These are phyloP conservation scores for Leptodermis oblonga DNA, from an alignment of 257 asterid species.

Conservation along the genomic window DNA sequence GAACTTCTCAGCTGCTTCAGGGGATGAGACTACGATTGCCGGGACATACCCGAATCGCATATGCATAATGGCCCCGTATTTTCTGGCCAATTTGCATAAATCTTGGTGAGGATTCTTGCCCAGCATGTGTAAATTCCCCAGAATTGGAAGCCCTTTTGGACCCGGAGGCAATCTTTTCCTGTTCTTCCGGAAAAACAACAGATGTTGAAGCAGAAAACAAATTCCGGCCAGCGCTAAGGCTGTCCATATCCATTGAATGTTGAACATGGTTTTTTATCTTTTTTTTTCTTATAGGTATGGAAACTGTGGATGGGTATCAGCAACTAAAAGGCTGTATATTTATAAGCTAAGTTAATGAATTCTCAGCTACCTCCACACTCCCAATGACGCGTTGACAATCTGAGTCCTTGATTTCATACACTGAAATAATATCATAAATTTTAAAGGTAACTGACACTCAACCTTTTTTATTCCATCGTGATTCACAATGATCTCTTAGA, in stretches of 20 bases:
- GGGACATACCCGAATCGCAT: conserved; percentile 15
- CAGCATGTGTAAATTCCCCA: not conserved
- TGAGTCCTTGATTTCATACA: too few relatives aligned
- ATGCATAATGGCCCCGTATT: conserved; percentile 17
- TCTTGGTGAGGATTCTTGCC: conserved; percentile 6
- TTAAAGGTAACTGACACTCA: too few relatives aligned
- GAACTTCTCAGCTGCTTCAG: conserved; percentile 17
- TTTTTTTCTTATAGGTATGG: not conserved
- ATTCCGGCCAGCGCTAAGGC: not conserved
- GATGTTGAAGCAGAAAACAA: not conserved
- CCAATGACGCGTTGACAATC: too few relatives aligned
- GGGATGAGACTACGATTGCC: conserved; percentile 15
- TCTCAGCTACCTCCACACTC: too few relatives aligned
- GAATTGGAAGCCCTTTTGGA: not conserved
- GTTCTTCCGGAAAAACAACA: not conserved
- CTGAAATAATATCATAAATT: too few relatives aligned
- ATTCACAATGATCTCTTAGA: too few relatives aligned
- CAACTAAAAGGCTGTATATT: too few relatives aligned
- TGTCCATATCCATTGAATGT: conserved; percentile 8
- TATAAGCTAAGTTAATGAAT: too few relatives aligned
- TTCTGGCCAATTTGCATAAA: conserved; percentile 2
- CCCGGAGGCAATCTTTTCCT: conserved; percentile 10
- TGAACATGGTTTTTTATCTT: not conserved
- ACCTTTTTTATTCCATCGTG: too few relatives aligned
- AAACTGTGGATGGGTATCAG: not conserved